Evolutionary conservation across 305 asterid species (phyloP), one percentile per base, ranked within the genome.

Genomic region (Fraxinus sp.): DNA sequence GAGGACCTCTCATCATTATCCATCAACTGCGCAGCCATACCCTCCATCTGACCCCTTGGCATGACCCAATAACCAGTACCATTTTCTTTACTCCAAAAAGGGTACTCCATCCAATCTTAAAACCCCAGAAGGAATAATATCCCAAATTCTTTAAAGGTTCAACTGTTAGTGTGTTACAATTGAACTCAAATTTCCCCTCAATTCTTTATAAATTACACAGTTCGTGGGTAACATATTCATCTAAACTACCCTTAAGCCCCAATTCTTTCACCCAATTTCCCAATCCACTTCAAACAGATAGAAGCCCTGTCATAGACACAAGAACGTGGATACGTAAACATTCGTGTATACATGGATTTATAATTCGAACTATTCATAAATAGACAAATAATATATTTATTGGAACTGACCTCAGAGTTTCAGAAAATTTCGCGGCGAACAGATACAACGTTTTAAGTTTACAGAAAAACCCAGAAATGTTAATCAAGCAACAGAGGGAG

Each of bases 101-200:
- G 74, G 85, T 83, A 85, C 74, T 93, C 94, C 94, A 90, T 90
- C 83, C 28, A 80, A 84, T 66, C 83, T 83, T 14, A 81, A 39
- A 82, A 81, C 59, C 77, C 64, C 78, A 37, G 74, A 71, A 84
- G 39, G 32, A 46, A 81, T 46, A 41, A 81, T 46, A 41, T 9
- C 22, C 70, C 70, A 59, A 62, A 76, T 46, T 24, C 36, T 57
- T 59, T 59, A 5, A 18, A 79, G 74, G 68, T 46, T 32, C 64
- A 76, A 84, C 8, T 28, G 85, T 77, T 77, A 88, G 78, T 83
- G 80, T 68, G 49, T 30, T 14, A 44, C 18, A 77, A 78, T 85
- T 77, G 78, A 74, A 74, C 46, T 59, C 46, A 72, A 80, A 79
- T 77, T 84, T 57, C 81, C 83, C 55, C 86, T 78, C 7, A 78